Evolutionary conservation across 2,329 filamentous ascomycete species (phyloP).

Genomic region (Fusarium longipes): DNA sequence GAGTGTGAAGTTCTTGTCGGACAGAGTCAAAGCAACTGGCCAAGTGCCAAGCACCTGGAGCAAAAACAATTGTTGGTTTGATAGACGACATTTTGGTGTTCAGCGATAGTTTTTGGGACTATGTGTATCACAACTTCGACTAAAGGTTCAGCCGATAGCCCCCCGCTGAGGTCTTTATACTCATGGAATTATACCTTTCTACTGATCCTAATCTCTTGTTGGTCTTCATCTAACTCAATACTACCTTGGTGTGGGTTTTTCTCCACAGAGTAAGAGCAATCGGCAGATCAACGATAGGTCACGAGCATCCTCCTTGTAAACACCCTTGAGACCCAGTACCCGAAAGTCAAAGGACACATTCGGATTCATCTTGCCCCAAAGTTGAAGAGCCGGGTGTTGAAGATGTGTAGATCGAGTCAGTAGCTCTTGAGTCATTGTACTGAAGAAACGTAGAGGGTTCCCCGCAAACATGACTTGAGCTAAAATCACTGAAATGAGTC

Average conservation of each 20-base stretch:
- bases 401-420: background rate
- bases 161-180: background rate
- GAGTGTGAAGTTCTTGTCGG: conserved; percentile 45
- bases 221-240: background rate
- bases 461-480: conserved; percentile 14
- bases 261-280: background rate
- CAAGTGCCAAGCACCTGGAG: conserved; percentile 55
- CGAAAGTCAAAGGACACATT: background rate
- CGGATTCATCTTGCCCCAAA: background rate
- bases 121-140: background rate
- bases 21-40: conserved; percentile 48
- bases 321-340: background rate
- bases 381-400: background rate
- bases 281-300: background rate
- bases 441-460: conserved; percentile 7
- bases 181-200: background rate
- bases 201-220: background rate
- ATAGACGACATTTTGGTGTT: background rate
- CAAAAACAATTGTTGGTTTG: conserved; percentile 50
- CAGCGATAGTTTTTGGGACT: no score
- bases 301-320: no score
- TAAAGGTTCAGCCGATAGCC: no score
- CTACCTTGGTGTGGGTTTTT: background rate
- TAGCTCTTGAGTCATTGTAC: conserved; percentile 3
- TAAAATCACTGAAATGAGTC: background rate